Evolutionary conservation across 768 basidiomycete genomes (phyloP).

Genomic region (Fomitopsis pulvina): DNA sequence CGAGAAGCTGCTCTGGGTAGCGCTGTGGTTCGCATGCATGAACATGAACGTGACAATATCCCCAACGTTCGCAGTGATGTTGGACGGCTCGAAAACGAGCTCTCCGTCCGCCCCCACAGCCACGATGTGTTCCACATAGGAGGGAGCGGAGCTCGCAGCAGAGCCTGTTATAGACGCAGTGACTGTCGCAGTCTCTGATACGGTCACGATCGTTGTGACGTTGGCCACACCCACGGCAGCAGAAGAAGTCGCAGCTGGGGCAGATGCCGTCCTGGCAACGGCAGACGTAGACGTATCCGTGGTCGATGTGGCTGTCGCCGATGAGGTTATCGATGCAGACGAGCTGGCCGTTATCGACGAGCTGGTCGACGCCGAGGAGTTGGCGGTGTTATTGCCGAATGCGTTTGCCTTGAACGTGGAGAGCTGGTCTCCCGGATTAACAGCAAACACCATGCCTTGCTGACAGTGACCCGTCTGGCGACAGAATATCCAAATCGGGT

Average conservation of each 20-base stretch:
- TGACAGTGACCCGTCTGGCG: slow-evolving; percentile 49
- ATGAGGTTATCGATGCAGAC: slow-evolving; percentile 4
- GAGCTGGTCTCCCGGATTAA: slow-evolving; percentile 53
- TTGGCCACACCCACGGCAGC: slow-evolving; percentile 27
- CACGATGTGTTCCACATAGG: slow-evolving; percentile 26
- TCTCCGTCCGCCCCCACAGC: slow-evolving; percentile 22
- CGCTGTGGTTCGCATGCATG: slow-evolving; percentile 33
- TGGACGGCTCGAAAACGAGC: slow-evolving; percentile 25
- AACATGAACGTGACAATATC: slow-evolving; percentile 37
- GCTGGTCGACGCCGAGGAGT: slow-evolving; percentile 5
- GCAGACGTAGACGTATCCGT: slow-evolving; percentile 18
- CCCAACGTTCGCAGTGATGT: slow-evolving; percentile 29
- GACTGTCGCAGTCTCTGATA: slow-evolving; percentile 25
- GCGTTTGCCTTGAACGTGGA: slow-evolving; percentile 50
- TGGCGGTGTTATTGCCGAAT: slow-evolving; percentile 23
- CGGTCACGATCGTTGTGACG: slow-evolving; percentile 34
- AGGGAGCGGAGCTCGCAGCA: slow-evolving; percentile 34
- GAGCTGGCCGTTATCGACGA: slow-evolving; percentile 9
- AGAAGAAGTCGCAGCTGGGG: slow-evolving; percentile 27
- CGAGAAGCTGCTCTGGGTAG: slow-evolving; percentile 30
- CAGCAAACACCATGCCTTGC: slow-evolving; percentile 59
- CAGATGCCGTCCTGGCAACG: slow-evolving; percentile 14
- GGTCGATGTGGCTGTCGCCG: slow-evolving; percentile 8
- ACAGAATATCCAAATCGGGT: slow-evolving; percentile 57
- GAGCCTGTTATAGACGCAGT: slow-evolving; percentile 29